phyloP scores from a whole-genome alignment of 78 protist genomes.

The Creolimax fragrantissima region DNA sequence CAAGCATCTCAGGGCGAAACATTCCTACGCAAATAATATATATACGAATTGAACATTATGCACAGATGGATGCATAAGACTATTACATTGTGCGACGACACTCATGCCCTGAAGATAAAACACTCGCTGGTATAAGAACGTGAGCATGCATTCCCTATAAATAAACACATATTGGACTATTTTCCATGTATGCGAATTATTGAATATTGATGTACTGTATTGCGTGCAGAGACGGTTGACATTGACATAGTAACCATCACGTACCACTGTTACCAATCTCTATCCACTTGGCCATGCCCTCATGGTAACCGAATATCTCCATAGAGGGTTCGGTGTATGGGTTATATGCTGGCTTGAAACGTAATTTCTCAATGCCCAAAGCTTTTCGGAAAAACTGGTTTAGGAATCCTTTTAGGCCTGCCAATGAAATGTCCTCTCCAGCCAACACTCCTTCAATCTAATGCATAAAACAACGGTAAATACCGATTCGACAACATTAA shows the following conservation, averaged over 20 bases:
- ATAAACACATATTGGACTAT: no score
- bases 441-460: conserved; percentile 89
- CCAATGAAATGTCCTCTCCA: conserved; percentile 79
- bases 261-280: conserved; percentile 93
- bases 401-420: conserved; percentile 86
- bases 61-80: no score
- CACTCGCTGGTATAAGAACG: no score
- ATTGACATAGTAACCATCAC: no score
- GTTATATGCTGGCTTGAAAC: conserved; percentile 96
- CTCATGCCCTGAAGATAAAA: no score
- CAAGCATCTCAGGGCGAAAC: conserved; percentile 97
- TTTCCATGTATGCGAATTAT: no score
- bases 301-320: conserved; percentile 91
- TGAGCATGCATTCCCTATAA: no score
- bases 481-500: no score
- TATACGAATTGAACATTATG: not conserved
- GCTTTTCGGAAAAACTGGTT: conserved; percentile 72
- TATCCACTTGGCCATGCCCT: conserved; percentile 51
- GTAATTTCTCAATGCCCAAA: conserved; percentile 68
- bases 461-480: not conserved
- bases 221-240: no score
- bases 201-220: no score
- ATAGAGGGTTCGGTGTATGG: conserved; percentile 99
- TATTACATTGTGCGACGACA: no score
- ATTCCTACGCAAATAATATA: conserved; percentile 49